Evolutionary conservation across 164 flowering plant species (phyloP).

Genomic region (Vitis amurensis): DNA sequence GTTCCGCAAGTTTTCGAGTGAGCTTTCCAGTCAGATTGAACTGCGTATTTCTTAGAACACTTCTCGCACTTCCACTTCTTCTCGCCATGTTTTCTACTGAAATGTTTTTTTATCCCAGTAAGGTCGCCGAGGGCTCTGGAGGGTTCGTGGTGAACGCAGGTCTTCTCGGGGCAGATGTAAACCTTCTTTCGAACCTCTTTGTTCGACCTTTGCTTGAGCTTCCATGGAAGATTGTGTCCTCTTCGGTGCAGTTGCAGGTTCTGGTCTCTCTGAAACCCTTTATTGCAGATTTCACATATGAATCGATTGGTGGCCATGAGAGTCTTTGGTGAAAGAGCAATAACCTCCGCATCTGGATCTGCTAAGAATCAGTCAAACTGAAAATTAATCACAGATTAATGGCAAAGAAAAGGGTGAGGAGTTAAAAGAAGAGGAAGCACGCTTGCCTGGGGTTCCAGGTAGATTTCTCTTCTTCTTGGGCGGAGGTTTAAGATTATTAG

Average conservation of each 20-base stretch:
- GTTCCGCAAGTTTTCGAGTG: conserved; percentile 70
- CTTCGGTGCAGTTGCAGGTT: conserved; percentile 61
- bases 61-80: conserved; percentile 77
- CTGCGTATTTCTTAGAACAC: conserved; percentile 70
- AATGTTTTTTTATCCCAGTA: conserved; percentile 70
- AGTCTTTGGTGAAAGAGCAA: conserved; percentile 60
- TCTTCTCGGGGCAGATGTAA: conserved; percentile 61
- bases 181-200: conserved; percentile 52
- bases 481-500: conserved; percentile 33
- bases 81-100: conserved; percentile 68
- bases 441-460: conserved; percentile 62
- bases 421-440: background rate
- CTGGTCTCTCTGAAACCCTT: conserved; percentile 66
- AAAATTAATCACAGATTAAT: background rate
- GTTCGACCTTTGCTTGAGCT: conserved; percentile 46
- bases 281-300: conserved; percentile 63
- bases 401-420: background rate
- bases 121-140: conserved; percentile 61
- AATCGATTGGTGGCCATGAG: conserved; percentile 70
- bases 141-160: conserved; percentile 62
- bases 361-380: background rate
- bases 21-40: conserved; percentile 77
- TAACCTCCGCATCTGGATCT: conserved; percentile 77
- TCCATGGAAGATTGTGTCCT: conserved; percentile 73
- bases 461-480: conserved; percentile 55